Percentiles rank a stretch among this genome's conserved stretches.
Conservation (phyloP, 305 asterid genomes). For the Caryopteris hybrid region DNA sequence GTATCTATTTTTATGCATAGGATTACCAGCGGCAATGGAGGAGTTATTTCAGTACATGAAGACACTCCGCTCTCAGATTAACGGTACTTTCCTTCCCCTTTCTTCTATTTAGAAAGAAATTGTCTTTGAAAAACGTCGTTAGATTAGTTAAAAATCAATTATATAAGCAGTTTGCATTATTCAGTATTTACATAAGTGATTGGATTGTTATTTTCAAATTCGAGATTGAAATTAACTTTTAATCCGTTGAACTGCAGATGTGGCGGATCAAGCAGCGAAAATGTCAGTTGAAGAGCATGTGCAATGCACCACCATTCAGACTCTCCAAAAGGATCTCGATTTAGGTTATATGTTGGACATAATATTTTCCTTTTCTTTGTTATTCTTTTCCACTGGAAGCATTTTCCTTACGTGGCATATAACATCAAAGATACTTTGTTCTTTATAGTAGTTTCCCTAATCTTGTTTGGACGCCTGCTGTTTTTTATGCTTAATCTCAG, state of each 20-base stretch:
- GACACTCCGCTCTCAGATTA: conserved; percentile 75
- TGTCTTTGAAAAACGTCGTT: neutral
- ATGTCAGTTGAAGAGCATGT: conserved; percentile 77
- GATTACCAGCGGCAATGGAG: conserved; percentile 47
- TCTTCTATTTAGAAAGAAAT: neutral
- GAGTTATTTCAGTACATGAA: conserved; percentile 75
- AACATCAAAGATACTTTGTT: neutral
- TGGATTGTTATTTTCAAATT: neutral
- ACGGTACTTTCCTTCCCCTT: conserved; percentile 37
- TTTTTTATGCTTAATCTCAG: neutral
- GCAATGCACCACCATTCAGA: conserved; percentile 54
- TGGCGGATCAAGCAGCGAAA: conserved; percentile 86
- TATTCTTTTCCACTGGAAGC: conserved; percentile 4
- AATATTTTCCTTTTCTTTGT: neutral
- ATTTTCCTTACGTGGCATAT: neutral
- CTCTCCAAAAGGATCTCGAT: conserved; percentile 65
- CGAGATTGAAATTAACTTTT: neutral
- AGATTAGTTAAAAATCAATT: neutral
- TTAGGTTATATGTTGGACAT: conserved; percentile 36
- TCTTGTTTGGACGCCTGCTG: neutral
- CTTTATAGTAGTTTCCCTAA: neutral
- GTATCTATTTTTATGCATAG: conserved; percentile 7
- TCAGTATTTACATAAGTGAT: neutral
- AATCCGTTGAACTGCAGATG: conserved; percentile 51
- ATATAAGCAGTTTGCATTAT: neutral